phyloP scores from a whole-genome alignment of 306 rosid species.

The Carpinus viminea region DNA sequence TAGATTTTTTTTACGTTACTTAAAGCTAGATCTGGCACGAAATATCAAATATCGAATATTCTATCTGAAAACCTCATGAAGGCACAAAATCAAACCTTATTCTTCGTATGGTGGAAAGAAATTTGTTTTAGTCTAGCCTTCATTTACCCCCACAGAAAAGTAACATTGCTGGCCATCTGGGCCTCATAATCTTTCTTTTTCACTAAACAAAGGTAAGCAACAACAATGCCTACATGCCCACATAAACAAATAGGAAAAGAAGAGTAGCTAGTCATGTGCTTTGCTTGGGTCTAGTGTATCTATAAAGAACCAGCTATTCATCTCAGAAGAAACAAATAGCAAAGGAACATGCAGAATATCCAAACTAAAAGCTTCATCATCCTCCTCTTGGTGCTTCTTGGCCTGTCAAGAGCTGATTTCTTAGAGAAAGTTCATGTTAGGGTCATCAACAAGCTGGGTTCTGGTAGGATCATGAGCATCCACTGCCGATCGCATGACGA shows the following conservation, averaged over 20 bases:
- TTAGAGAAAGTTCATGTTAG: background rate
- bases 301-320: background rate
- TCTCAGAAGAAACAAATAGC: background rate
- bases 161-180: background rate
- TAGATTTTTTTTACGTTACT: too few species aligned
- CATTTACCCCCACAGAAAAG: background rate
- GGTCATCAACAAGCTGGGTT: background rate
- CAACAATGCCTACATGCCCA: background rate
- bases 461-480: background rate
- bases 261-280: constrained; percentile 1
- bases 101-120: background rate
- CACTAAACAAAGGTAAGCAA: background rate
- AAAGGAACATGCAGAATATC: background rate
- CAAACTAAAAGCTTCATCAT: background rate
- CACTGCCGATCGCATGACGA: background rate
- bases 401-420: background rate
- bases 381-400: background rate
- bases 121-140: background rate
- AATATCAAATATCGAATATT: too few species aligned
- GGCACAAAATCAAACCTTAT: background rate
- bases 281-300: background rate
- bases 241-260: background rate
- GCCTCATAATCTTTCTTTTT: background rate
- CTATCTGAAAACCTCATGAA: too few species aligned
- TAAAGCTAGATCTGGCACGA: too few species aligned